Base-by-base conservation (phyloP, 2,329 filamentous ascomycete genomes). In the Moelleriella libera region DNA sequence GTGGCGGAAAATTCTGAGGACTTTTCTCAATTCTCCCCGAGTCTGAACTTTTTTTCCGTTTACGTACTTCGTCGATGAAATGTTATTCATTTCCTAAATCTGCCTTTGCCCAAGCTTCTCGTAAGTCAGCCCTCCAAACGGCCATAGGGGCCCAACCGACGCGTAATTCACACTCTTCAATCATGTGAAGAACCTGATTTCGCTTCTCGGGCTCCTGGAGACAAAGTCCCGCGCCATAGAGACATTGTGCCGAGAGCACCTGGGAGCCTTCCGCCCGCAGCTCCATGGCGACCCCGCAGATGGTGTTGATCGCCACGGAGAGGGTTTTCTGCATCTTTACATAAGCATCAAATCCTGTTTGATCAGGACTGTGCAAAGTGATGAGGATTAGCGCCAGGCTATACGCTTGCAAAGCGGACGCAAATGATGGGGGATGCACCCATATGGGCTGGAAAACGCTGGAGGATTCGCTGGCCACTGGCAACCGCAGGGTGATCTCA, bases 301-400 rank as follows among this genome's bases (percentile, higher is more conserved):
- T 70, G 1, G 54, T 55, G 1, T 54, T 52, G 0, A 61, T 54
- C 1, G 53, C 53, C 2, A 52, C 44, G 3, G 56, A 51, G 0
- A 61, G 53, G 1, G 51, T 51, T 5, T 52, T 50, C 28, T 62
- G 57, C 5, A 55, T 56, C 30, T 63, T 59, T 14, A 68, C 50
- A 46, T 71, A 72, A 11, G 71, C 72, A 10, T 69, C 63, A 30
- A 74, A 54, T 0, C 58, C 59, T 0, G 48, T 47, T 0, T 49
- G n/a, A 10, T 52, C 51, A 4, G 58, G 53, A 4, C 54, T 55
- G 4, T 61, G 55, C 0, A 58, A 51, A 2, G 50, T 44, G 0
- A 78, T 62, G 0, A 79, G 61, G 12, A 78, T 72, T 14, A 69
- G 66, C 1, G 75, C 71, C 49, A 76, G 71, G 52, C 68, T 67